Evolutionary conservation across 306 rosid genomes (phyloP).

Genomic region (Vachellia collinsii): DNA sequence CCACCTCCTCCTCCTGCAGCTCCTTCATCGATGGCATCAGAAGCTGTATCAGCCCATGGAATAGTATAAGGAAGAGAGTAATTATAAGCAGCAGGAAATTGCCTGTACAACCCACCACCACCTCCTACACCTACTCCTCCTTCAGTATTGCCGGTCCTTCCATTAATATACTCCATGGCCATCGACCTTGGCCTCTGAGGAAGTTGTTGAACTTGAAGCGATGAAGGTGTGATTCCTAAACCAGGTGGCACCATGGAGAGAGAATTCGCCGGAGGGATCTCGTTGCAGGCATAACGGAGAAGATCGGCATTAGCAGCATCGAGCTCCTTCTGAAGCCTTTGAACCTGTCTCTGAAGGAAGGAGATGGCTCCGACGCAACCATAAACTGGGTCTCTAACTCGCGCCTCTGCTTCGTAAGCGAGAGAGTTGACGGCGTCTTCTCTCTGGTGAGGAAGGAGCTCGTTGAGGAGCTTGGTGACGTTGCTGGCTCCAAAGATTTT

Average conservation of each 20-base stretch:
- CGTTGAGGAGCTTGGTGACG: conserved; percentile 93
- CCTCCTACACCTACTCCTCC: conserved; percentile 7
- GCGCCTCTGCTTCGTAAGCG: conserved; percentile 95
- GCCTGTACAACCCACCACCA: conserved; percentile 53
- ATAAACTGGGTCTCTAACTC: conserved; percentile 90
- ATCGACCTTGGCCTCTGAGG: conserved; percentile 44
- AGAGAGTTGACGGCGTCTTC: conserved; percentile 97
- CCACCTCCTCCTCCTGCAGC: conserved; percentile 42
- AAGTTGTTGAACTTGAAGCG: conserved; percentile 30
- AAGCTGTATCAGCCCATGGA: conserved; percentile 67
- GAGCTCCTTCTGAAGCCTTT: conserved; percentile 92
- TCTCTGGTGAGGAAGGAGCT: conserved; percentile 88
- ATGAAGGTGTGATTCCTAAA: conserved; percentile 20
- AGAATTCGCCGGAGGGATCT: conserved; percentile 46
- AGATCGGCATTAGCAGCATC: conserved; percentile 87
- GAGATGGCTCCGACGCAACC: conserved; percentile 98
- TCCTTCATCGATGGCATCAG: conserved; percentile 53
- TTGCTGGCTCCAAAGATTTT: conserved; percentile 97
- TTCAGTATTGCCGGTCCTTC: conserved; percentile 39
- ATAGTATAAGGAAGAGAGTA: conserved; percentile 57
- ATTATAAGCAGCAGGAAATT: conserved; percentile 37
- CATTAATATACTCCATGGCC: conserved; percentile 18
- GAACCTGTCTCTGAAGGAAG: conserved; percentile 90
- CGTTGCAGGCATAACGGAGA: conserved; percentile 72
- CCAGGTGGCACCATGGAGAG: conserved; percentile 46